Percentiles rank a stretch among this genome's conserved stretches.
These are phyloP conservation scores for Neckera pumila DNA, from an alignment of 225 moss, liverwort and hornwort species.

Conservation along the genomic window DNA sequence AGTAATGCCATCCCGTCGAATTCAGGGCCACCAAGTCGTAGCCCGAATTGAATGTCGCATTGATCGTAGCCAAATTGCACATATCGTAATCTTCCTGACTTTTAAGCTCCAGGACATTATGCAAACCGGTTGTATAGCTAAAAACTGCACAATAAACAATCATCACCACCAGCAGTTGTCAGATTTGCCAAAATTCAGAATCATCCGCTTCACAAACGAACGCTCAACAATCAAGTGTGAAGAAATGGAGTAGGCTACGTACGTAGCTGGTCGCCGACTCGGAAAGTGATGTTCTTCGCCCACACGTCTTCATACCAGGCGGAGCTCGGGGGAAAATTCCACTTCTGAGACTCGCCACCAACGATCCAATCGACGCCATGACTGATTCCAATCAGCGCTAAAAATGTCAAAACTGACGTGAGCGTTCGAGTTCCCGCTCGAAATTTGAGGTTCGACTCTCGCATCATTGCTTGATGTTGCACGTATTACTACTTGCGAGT, in stretches of 20 bases:
- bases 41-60: conserved; percentile 5
- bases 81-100: conserved; percentile 6
- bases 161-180: not conserved
- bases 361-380: conserved; percentile 2
- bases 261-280: conserved; percentile 20
- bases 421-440: not conserved
- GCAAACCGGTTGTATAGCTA: conserved; percentile 15
- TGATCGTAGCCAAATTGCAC: conserved; percentile 12
- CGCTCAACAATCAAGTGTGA: not conserved
- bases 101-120: conserved; percentile 15
- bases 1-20: conserved; percentile 19
- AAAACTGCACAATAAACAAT: conserved; percentile 4
- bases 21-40: conserved; percentile 13
- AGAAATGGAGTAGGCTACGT: not conserved
- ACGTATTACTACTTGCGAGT: not conserved
- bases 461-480: conserved; percentile 6
- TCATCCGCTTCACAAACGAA: too few species aligned
- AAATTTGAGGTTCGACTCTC: not conserved
- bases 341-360: conserved; percentile 5
- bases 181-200: not conserved
- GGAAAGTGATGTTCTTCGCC: conserved; percentile 30
- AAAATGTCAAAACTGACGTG: not conserved
- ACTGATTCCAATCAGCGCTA: not conserved
- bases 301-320: conserved; percentile 30
- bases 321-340: conserved; percentile 26